These are phyloP conservation scores for Gonium pectorale DNA, from an alignment of 139 green algal genomes.

Conservation along the genomic window DNA sequence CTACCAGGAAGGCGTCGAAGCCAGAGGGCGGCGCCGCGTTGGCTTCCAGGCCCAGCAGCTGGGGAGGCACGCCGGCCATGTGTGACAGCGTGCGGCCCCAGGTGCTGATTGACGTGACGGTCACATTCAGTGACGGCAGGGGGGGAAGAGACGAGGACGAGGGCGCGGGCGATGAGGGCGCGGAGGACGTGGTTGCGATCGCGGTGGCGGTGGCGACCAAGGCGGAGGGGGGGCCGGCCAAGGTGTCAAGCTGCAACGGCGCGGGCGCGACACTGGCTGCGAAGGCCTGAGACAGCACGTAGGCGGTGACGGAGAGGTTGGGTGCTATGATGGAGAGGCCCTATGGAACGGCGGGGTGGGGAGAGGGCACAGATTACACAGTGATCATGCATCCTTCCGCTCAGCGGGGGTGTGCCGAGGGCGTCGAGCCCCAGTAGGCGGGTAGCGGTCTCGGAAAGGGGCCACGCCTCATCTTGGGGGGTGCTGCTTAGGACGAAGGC, in stretches of 20 bases:
- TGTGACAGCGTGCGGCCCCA: conserved; percentile 34
- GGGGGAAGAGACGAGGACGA: no score
- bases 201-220: no score
- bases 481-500: no score
- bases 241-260: not conserved
- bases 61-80: not conserved
- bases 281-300: not conserved
- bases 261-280: not conserved
- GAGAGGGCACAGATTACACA: not conserved
- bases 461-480: no score
- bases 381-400: not conserved
- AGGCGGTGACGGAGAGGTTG: conserved; percentile 4
- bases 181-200: no score
- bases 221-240: no score
- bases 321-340: not conserved
- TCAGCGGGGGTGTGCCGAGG: not conserved
- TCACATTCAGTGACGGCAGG: conserved; percentile 1
- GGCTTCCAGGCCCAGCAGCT: not conserved
- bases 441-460: no score
- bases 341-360: not conserved
- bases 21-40: not conserved
- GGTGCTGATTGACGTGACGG: not conserved
- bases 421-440: no score
- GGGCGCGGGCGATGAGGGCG: no score
- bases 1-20: conserved; percentile 12